Evolutionary conservation across 1,284 basidiomycete species (phyloP).

Genomic region (Salmacisia buchloeana): DNA sequence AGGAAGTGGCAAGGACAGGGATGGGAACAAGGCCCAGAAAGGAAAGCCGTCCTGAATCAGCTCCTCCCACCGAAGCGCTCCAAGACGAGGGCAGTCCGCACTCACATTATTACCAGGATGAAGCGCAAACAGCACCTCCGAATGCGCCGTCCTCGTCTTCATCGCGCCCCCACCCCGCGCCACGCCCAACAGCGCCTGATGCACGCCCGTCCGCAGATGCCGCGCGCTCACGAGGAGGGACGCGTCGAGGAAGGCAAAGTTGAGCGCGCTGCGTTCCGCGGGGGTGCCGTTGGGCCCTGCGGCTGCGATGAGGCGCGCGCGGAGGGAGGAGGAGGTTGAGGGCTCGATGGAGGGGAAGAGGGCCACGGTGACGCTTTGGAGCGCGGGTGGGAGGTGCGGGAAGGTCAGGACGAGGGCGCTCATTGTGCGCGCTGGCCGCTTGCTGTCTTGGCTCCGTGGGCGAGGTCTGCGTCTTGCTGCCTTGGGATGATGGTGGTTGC

Average conservation of each 20-base stretch:
- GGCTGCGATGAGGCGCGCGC: neutral
- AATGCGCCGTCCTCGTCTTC: slow-evolving; percentile 30
- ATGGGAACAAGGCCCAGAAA: neutral
- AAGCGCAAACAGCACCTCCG: slow-evolving; percentile 28
- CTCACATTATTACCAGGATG: slow-evolving; percentile 29
- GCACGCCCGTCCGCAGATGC: slow-evolving; percentile 21
- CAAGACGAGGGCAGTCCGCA: too few relatives aligned
- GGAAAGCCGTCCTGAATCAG: neutral
- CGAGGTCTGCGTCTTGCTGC: too few relatives aligned
- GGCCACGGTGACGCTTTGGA: neutral
- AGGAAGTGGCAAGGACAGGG: slow-evolving; percentile 13
- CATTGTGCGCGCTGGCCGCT: neutral
- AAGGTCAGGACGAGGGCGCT: neutral
- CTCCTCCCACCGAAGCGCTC: neutral
- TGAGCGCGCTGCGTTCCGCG: slow-evolving; percentile 17
- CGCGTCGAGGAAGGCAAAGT: slow-evolving; percentile 32
- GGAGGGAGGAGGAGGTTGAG: neutral
- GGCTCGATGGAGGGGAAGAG: neutral
- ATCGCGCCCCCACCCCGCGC: slow-evolving; percentile 23
- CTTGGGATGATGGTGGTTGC: too few relatives aligned
- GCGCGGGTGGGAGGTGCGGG: neutral
- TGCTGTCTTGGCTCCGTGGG: too few relatives aligned
- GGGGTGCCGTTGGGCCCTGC: neutral
- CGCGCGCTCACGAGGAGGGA: slow-evolving; percentile 22
- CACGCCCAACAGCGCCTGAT: slow-evolving; percentile 23